A percentile compares a stretch with the other conserved stretches of the same genome.
These are phyloP conservation scores for Aspergillus sojae DNA, from an alignment of 2,329 filamentous ascomycete genomes.

Conservation along the genomic window DNA sequence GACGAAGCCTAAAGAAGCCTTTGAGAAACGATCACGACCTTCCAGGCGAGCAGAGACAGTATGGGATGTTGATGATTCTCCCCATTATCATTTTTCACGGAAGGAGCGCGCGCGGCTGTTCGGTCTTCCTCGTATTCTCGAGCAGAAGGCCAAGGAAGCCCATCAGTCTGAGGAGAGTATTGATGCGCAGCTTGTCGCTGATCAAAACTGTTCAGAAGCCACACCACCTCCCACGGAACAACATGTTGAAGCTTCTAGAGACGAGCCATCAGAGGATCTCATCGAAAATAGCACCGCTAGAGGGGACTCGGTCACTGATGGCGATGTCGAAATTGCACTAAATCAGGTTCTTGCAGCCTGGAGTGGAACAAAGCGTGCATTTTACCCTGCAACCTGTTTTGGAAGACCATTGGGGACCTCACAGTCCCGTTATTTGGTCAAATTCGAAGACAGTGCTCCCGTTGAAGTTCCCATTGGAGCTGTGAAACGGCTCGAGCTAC, in stretches of 20 bases:
- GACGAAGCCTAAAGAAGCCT: constrained; percentile 19
- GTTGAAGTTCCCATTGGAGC: constrained; percentile 43
- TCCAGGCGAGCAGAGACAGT: constrained; percentile 31
- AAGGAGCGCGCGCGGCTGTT: constrained; percentile 17
- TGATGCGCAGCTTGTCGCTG: constrained; percentile 9
- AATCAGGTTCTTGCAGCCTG: constrained; percentile 62
- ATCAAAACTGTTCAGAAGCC: constrained; percentile 14
- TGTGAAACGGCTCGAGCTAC: constrained; percentile 49
- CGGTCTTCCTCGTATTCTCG: constrained; percentile 9
- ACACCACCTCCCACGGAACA: constrained; percentile 19
- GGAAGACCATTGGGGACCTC: constrained; percentile 44
- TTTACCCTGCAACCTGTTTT: constrained; percentile 63
- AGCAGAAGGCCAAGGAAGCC: constrained; percentile 9
- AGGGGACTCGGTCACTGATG: constrained; percentile 11
- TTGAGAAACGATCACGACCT: constrained; percentile 26
- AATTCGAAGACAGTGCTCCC: constrained; percentile 48
- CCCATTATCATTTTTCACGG: constrained; percentile 26
- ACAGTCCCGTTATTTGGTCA: constrained; percentile 47
- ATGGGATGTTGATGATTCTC: constrained; percentile 41
- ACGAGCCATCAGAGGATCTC: constrained; percentile 17
- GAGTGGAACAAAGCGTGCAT: constrained; percentile 57
- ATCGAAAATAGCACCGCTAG: constrained; percentile 7
- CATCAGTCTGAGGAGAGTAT: constrained; percentile 5
- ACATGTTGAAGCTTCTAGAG: constrained; percentile 1
- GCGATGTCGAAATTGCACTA: constrained; percentile 40